phyloP scores from a whole-genome alignment of 2,329 filamentous ascomycete species.

The Cryphonectria naterciae region DNA sequence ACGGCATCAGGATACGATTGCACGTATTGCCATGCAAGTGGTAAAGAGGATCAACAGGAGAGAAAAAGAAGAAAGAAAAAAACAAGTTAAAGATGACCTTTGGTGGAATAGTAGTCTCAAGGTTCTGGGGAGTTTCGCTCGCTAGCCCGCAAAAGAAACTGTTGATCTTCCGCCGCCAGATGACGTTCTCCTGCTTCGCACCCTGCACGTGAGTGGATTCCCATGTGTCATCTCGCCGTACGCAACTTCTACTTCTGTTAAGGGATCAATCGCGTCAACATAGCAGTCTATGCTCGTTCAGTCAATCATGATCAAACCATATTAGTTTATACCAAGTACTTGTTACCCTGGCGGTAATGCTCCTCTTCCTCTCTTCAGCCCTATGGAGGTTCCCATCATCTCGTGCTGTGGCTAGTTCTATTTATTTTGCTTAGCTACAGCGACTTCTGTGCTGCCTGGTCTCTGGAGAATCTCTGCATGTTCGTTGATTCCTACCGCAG shows the following conservation, averaged over 20 bases:
- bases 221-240: slow-evolving; percentile 7
- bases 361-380: background rate
- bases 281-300: background rate
- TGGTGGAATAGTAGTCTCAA: slow-evolving; percentile 25
- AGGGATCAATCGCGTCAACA: background rate
- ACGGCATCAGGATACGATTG: slow-evolving; percentile 13
- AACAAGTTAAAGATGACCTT: slow-evolving; percentile 1
- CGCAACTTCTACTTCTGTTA: background rate
- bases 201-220: slow-evolving; percentile 20
- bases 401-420: background rate
- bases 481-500: background rate
- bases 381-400: background rate
- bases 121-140: slow-evolving; percentile 26
- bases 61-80: background rate
- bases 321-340: background rate
- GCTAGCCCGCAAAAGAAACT: slow-evolving; percentile 30
- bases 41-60: slow-evolving; percentile 1
- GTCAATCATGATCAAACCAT: background rate
- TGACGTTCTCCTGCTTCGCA: slow-evolving; percentile 14
- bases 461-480: background rate
- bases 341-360: background rate
- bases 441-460: background rate
- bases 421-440: background rate
- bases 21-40: slow-evolving; percentile 22
- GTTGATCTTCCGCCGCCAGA: slow-evolving; percentile 33